Conservation (phyloP, 108 stramenopile genomes). For the Skeletonema costatum region DNA sequence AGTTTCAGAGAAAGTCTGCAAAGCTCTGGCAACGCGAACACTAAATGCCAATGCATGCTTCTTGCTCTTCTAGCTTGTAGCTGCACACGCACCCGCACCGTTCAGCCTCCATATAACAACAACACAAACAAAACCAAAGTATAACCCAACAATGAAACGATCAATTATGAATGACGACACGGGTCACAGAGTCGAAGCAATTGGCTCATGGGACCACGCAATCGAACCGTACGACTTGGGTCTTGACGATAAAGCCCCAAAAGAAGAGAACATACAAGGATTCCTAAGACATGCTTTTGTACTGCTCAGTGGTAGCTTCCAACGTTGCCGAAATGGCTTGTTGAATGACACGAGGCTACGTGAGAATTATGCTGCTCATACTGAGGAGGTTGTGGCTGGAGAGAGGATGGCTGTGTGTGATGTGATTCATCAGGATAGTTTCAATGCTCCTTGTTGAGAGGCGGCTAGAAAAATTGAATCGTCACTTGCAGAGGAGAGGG, state of each 20-base stretch:
- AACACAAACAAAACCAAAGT: not conserved
- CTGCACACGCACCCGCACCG: too few relatives aligned
- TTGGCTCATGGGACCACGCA: slow-evolving; percentile 41
- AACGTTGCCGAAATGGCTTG: slow-evolving; percentile 4
- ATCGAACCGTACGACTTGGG: slow-evolving; percentile 14
- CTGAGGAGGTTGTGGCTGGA: slow-evolving; percentile 35
- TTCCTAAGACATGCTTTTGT: slow-evolving; percentile 1
- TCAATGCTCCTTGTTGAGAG: not conserved
- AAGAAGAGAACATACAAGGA: slow-evolving; percentile 20
- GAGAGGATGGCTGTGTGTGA: slow-evolving; percentile 34
- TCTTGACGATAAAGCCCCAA: not conserved
- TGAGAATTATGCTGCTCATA: slow-evolving; percentile 19
- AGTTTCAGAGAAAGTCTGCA: not conserved
- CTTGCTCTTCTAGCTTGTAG: too few relatives aligned
- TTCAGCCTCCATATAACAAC: not conserved
- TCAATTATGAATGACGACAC: slow-evolving; percentile 32
- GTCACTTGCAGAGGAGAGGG: not conserved
- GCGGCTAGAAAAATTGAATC: not conserved
- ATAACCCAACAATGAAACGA: slow-evolving; percentile 1
- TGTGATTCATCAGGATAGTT: slow-evolving; percentile 23
- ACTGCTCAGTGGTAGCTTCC: not conserved
- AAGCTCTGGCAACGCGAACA: not conserved
- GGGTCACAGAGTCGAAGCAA: slow-evolving; percentile 27
- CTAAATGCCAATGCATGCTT: not conserved
- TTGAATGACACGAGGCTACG: slow-evolving; percentile 24